Conservation (phyloP, 345 rosid species). For the Rhizophora mangle region DNA sequence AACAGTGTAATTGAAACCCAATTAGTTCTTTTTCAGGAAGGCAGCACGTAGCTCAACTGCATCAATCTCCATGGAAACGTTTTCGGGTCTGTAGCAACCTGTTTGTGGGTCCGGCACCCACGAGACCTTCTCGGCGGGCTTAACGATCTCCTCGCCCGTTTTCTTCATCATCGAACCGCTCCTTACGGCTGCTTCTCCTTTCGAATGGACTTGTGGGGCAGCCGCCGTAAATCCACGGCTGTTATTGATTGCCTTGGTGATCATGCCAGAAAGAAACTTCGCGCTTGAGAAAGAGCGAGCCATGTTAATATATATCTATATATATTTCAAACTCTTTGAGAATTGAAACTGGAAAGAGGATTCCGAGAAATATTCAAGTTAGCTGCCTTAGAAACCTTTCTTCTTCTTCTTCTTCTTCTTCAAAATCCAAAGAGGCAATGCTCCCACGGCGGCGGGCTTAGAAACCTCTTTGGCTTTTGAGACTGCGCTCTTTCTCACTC, state of each 20-base stretch:
- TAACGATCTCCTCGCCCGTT: conserved; percentile 38
- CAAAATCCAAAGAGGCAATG: too few species aligned
- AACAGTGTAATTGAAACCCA: too few species aligned
- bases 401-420: too few species aligned
- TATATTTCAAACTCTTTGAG: not conserved
- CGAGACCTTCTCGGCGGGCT: conserved; percentile 38
- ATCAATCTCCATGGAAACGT: conserved; percentile 52
- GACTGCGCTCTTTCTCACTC: too few species aligned
- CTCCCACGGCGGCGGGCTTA: too few species aligned
- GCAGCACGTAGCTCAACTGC: conserved; percentile 57
- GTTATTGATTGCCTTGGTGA: not conserved
- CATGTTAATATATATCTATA: not conserved
- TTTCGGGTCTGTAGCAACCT: conserved; percentile 70
- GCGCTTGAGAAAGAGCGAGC: conserved; percentile 5
- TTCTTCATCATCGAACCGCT: conserved; percentile 37
- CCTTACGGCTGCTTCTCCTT: conserved; percentile 25
- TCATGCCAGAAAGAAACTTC: not conserved
- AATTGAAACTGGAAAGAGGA: not conserved
- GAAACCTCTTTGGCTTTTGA: too few species aligned
- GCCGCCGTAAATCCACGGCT: not conserved
- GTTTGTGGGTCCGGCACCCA: conserved; percentile 79
- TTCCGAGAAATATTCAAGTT: too few species aligned
- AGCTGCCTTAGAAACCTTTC: too few species aligned
- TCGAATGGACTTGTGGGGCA: conserved; percentile 18
- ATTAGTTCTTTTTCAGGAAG: conserved; percentile 43